phyloP scores from a whole-genome alignment of 805 yeast genomes.

The Pichia exigua region DNA sequence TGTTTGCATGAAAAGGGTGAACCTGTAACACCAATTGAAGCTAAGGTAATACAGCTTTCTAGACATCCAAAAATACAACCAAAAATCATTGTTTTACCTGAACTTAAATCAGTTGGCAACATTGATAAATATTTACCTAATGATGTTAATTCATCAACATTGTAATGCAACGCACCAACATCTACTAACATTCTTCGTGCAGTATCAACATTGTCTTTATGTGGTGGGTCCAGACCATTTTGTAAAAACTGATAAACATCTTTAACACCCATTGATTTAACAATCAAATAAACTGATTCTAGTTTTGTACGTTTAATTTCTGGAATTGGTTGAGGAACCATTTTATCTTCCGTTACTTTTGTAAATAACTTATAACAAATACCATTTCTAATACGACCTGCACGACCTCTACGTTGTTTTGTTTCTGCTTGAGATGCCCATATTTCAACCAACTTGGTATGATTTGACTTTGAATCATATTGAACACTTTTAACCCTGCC shows the following conservation, averaged over 20 bases:
- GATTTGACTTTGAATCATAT: conserved; percentile 59
- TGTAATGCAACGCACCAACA: conserved; percentile 57
- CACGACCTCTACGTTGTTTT: conserved; percentile 90
- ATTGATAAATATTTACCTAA: conserved; percentile 74
- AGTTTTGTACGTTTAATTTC: conserved; percentile 81
- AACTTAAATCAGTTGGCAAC: conserved; percentile 78
- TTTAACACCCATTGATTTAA: conserved; percentile 80
- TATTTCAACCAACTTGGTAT: conserved; percentile 63
- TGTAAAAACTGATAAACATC: conserved; percentile 63
- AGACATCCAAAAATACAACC: conserved; percentile 81
- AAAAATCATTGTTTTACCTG: conserved; percentile 73
- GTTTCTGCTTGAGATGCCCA: conserved; percentile 92
- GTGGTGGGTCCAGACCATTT: conserved; percentile 80
- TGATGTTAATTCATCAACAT: conserved; percentile 47
- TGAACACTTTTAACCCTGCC: conserved; percentile 78
- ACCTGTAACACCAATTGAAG: conserved; percentile 67
- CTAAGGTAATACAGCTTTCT: conserved; percentile 70
- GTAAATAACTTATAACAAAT: conserved; percentile 77
- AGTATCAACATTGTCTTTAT: conserved; percentile 37
- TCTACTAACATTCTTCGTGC: conserved; percentile 50
- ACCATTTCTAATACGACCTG: conserved; percentile 91
- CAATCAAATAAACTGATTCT: conserved; percentile 74
- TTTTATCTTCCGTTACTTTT: conserved; percentile 43
- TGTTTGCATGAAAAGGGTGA: conserved; percentile 58
- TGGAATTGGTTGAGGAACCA: conserved; percentile 75